phyloP scores from a whole-genome alignment of 768 basidiomycete species.

The Tylopilus rubrobrunneus region DNA sequence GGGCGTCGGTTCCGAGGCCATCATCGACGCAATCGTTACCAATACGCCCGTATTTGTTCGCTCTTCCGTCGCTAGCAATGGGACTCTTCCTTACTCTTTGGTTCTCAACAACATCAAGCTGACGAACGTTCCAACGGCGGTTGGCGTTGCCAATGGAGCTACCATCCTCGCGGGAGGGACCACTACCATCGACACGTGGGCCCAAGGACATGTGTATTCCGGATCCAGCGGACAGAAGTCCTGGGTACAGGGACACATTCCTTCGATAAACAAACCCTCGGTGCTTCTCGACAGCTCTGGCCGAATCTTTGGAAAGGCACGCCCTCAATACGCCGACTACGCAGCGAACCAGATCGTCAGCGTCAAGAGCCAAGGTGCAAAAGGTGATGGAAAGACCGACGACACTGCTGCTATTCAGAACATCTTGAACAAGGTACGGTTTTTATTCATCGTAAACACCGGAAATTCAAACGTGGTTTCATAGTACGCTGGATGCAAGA shows the following conservation, averaged over 20 bases:
- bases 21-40: conserved; percentile 45
- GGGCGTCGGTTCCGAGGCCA: conserved; percentile 40
- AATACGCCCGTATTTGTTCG: conserved; percentile 44
- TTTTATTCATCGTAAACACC: background rate
- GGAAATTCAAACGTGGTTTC: background rate
- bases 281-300: conserved; percentile 54
- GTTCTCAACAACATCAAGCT: conserved; percentile 35
- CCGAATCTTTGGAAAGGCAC: conserved; percentile 55
- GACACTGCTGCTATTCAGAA: conserved; percentile 65
- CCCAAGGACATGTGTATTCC: conserved; percentile 65
- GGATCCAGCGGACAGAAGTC: conserved; percentile 42
- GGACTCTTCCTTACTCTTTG: conserved; percentile 31
- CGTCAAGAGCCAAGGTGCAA: conserved; percentile 64
- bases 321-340: conserved; percentile 64
- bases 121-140: conserved; percentile 31
- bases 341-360: conserved; percentile 62
- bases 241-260: conserved; percentile 51
- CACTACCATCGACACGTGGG: conserved; percentile 52
- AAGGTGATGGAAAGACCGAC: conserved; percentile 71
- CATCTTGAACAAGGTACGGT: conserved; percentile 49
- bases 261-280: conserved; percentile 46
- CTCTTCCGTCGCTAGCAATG: conserved; percentile 31
- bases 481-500: conserved; percentile 67
- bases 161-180: conserved; percentile 36
- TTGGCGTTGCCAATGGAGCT: conserved; percentile 29